Percentiles rank a stretch among this genome's conserved stretches.
Conservation (phyloP, 805 yeast species). For the Wickerhamomyces ciferrii region DNA sequence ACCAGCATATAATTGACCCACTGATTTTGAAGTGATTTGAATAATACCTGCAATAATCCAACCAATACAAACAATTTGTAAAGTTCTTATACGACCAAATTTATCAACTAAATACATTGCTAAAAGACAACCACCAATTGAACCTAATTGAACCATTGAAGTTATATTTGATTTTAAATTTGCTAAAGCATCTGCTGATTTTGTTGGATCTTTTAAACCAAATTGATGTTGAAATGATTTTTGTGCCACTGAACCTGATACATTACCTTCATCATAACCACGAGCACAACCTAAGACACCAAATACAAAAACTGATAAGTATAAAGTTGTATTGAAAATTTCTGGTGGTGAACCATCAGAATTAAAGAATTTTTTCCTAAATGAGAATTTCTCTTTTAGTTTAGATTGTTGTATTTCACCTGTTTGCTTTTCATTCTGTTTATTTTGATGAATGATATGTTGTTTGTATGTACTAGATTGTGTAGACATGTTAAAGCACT, state of each 20-base stretch:
- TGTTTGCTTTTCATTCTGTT: neutral
- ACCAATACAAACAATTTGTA: constrained; percentile 35
- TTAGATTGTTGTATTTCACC: neutral
- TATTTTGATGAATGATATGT: neutral
- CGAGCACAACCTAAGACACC: constrained; percentile 53
- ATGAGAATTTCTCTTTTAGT: neutral
- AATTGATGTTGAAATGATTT: constrained; percentile 34
- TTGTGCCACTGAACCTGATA: constrained; percentile 41
- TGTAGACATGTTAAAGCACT: neutral
- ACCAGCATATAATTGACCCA: constrained; percentile 53
- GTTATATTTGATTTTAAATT: constrained; percentile 46
- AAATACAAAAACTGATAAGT: constrained; percentile 39
- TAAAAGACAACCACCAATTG: constrained; percentile 46
- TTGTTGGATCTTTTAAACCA: constrained; percentile 36
- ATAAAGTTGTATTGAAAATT: constrained; percentile 41
- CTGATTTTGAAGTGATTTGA: constrained; percentile 37
- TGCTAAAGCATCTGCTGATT: constrained; percentile 32
- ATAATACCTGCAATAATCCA: constrained; percentile 43
- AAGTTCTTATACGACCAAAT: constrained; percentile 45
- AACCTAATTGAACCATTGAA: constrained; percentile 54
- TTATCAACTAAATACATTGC: constrained; percentile 44
- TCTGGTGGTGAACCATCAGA: constrained; percentile 31
- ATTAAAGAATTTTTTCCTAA: constrained; percentile 10
- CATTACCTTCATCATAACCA: constrained; percentile 53
- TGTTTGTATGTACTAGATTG: neutral